Evolutionary conservation across 1,139 yeast genomes (phyloP).

Genomic region (Yamadazyma sp.): DNA sequence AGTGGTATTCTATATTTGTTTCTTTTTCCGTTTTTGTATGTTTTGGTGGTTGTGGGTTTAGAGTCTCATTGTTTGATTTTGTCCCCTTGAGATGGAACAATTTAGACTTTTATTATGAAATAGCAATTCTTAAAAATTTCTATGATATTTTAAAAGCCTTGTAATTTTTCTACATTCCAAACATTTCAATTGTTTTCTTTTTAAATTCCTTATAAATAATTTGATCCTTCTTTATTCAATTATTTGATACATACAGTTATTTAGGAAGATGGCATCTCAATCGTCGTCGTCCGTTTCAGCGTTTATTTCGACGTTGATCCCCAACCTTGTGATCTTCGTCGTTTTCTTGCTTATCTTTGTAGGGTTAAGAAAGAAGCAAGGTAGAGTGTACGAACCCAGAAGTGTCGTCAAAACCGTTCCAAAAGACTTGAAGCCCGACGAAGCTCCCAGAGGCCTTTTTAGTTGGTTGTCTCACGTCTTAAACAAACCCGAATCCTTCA

Average conservation of each 20-base stretch:
- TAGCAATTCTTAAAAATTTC: neutral
- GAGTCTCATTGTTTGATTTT: neutral
- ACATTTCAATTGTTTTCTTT: neutral
- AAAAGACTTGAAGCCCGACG: conserved; percentile 47
- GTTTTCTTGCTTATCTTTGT: conserved; percentile 60
- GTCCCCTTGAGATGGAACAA: conserved; percentile 1
- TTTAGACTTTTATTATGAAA: neutral
- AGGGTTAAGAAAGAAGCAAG: conserved; percentile 61
- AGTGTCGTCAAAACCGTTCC: conserved; percentile 46
- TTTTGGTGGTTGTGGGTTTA: neutral
- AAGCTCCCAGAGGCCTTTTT: conserved; percentile 55
- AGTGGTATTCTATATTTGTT: neutral
- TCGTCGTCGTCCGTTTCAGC: conserved; percentile 39
- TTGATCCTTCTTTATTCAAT: neutral
- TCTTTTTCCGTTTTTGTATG: neutral
- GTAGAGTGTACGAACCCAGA: conserved; percentile 82
- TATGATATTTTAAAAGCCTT: neutral
- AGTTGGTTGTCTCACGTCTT: conserved; percentile 57
- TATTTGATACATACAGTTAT: neutral
- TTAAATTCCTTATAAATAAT: neutral
- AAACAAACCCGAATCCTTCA: conserved; percentile 59
- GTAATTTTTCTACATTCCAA: neutral
- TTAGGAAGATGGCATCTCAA: conserved; percentile 7
- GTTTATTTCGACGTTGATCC: conserved; percentile 39
- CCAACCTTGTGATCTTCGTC: conserved; percentile 48